phyloP scores from a whole-genome alignment of 768 basidiomycete genomes.

The Naganishia vaughanmartiniae region DNA sequence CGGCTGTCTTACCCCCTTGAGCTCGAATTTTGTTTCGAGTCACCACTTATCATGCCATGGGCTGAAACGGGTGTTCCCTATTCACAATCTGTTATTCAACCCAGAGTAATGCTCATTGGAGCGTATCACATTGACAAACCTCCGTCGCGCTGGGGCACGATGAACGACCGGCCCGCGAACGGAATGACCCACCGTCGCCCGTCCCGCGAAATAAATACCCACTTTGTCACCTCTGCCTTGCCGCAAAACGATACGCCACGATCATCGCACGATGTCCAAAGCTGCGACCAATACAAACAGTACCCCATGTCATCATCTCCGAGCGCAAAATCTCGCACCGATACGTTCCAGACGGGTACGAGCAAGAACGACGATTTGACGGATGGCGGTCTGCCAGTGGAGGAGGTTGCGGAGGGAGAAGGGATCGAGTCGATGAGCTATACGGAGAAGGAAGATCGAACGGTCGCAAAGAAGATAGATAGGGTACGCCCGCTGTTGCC shows the following conservation, averaged over 20 bases:
- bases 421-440: background rate
- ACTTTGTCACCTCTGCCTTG: background rate
- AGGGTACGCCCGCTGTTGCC: background rate
- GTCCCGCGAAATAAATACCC: background rate
- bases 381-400: background rate
- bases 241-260: background rate
- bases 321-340: background rate
- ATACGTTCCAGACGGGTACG: background rate
- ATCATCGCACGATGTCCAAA: background rate
- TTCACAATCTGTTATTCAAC: too few relatives aligned
- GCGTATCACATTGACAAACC: background rate
- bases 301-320: background rate
- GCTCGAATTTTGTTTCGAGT: background rate
- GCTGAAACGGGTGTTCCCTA: too few relatives aligned
- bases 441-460: constrained; percentile 1
- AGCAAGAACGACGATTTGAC: background rate
- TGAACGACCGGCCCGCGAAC: background rate
- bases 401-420: background rate
- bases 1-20: background rate
- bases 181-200: background rate
- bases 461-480: background rate
- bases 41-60: background rate
- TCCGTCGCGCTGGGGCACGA: background rate
- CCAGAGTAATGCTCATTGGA: too few relatives aligned
- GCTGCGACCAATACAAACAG: background rate